phyloP scores from a whole-genome alignment of 257 asterid genomes.

The Solanum chaucha region DNA sequence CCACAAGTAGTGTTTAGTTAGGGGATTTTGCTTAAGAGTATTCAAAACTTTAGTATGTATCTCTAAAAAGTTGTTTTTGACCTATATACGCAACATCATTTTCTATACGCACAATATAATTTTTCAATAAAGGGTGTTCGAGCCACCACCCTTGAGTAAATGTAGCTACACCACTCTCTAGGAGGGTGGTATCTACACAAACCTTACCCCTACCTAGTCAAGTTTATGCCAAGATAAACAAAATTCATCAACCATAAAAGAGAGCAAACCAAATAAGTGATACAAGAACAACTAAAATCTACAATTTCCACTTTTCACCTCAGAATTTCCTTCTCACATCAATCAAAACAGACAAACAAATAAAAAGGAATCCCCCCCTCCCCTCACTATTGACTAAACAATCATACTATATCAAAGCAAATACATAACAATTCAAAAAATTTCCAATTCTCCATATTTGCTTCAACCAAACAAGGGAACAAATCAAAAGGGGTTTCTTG shows the following conservation, averaged over 20 bases:
- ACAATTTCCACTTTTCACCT: background rate
- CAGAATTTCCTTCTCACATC: background rate
- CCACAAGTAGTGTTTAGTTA: background rate
- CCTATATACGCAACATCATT: background rate
- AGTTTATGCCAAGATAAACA: background rate
- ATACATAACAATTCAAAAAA: background rate
- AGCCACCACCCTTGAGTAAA: background rate
- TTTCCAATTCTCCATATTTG: background rate
- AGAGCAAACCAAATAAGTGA: background rate
- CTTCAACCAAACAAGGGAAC: background rate
- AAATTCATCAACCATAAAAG: background rate
- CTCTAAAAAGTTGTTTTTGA: too few relatives aligned
- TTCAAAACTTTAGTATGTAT: background rate
- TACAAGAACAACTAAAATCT: background rate
- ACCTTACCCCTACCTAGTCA: background rate
- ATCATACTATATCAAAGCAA: background rate
- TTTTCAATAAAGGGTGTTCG: background rate
- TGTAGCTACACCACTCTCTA: background rate
- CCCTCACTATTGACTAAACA: background rate
- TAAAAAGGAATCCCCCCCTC: background rate
- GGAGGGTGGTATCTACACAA: background rate
- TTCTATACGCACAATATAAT: background rate
- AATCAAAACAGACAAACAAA: background rate
- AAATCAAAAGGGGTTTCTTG: background rate
- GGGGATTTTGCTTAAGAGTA: background rate